These are phyloP conservation scores for Candida alai DNA, from an alignment of 805 yeast genomes.

Conservation along the genomic window DNA sequence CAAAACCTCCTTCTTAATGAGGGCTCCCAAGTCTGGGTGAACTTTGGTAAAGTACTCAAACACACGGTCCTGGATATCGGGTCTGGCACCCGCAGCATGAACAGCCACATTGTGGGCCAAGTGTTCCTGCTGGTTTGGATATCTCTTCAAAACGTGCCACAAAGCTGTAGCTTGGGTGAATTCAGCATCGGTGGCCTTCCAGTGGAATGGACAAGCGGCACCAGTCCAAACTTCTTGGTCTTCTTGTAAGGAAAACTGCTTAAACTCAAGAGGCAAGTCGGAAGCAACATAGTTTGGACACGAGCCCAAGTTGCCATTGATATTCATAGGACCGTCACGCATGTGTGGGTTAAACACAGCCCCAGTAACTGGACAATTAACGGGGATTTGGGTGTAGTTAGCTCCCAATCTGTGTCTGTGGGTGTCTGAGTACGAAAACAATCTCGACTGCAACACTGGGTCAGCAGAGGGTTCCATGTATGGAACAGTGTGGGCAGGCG, in stretches of 20 bases:
- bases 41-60: conserved; percentile 74
- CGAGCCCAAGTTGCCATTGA: conserved; percentile 63
- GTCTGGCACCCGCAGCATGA: conserved; percentile 67
- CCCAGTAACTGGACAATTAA: conserved; percentile 68
- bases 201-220: conserved; percentile 80
- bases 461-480: conserved; percentile 75
- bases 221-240: conserved; percentile 82
- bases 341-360: conserved; percentile 57
- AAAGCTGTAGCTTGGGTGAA: conserved; percentile 72
- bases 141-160: conserved; percentile 73
- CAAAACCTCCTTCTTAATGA: conserved; percentile 61
- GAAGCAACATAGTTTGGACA: conserved; percentile 73
- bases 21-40: conserved; percentile 60
- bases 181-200: conserved; percentile 75
- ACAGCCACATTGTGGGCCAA: conserved; percentile 80
- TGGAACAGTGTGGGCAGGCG: conserved; percentile 71
- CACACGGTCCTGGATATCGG: conserved; percentile 74
- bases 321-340: conserved; percentile 76
- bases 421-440: conserved; percentile 73
- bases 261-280: conserved; percentile 47
- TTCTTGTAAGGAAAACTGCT: conserved; percentile 46
- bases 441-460: conserved; percentile 72
- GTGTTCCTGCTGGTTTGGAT: conserved; percentile 79
- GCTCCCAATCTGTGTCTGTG: conserved; percentile 73
- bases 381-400: conserved; percentile 83